Conservation (phyloP, 805 yeast genomes). For the Candida xiaguanensis region DNA sequence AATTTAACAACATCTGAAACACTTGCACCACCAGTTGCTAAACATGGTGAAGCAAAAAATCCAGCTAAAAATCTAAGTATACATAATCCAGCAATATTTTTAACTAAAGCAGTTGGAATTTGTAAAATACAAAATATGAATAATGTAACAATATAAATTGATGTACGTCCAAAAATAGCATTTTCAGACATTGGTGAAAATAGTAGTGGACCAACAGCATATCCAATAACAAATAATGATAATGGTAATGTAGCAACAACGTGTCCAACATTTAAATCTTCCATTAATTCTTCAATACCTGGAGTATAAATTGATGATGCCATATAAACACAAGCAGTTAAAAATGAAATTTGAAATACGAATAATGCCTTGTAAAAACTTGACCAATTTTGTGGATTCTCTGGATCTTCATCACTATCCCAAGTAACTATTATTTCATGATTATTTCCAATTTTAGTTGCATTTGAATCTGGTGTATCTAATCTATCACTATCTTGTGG, state of each 20-base stretch:
- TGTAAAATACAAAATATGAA: conserved; percentile 49
- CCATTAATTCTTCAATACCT: conserved; percentile 40
- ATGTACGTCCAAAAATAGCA: conserved; percentile 50
- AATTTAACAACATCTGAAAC: conserved; percentile 46
- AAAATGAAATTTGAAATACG: conserved; percentile 36
- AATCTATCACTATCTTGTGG: background rate
- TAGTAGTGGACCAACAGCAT: conserved; percentile 58
- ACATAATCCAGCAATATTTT: conserved; percentile 48
- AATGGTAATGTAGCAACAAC: conserved; percentile 49
- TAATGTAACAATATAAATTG: conserved; percentile 45
- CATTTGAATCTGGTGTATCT: background rate
- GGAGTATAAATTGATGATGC: conserved; percentile 58
- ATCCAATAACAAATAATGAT: conserved; percentile 54
- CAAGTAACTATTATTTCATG: conserved; percentile 18
- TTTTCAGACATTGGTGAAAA: conserved; percentile 59
- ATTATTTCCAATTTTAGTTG: background rate
- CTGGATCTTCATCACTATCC: conserved; percentile 49
- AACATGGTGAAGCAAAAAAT: conserved; percentile 51
- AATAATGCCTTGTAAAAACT: conserved; percentile 33
- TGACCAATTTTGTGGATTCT: conserved; percentile 58
- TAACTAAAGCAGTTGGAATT: conserved; percentile 51
- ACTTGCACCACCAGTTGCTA: conserved; percentile 59
- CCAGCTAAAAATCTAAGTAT: conserved; percentile 53
- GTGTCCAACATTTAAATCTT: conserved; percentile 42
- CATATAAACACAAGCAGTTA: conserved; percentile 51